Base-by-base conservation (phyloP, 768 basidiomycete genomes). In the Kwoniella dendrophila region DNA sequence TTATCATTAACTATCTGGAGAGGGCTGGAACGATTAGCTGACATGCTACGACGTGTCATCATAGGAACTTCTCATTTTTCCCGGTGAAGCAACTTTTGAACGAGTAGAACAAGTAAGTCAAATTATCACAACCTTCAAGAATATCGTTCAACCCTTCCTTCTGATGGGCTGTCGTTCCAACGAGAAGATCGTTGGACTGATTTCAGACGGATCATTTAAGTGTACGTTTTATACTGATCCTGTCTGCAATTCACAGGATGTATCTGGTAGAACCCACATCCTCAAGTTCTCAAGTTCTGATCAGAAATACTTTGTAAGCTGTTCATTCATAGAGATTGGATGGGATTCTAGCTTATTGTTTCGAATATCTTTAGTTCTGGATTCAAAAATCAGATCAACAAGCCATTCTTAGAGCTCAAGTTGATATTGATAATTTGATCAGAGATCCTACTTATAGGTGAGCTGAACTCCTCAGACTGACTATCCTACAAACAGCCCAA, bases 281-380 rank as follows among this genome's bases (percentile, higher is more conserved):
- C 87, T 95, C 77, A 91, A 90, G 80, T 95, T 96, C 81, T 87
- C 88, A 0, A 92, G 90, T 22, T 94, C 92, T 14, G 85, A 91
- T 75, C 89, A 91, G 74, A 85, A 86, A 64, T 89, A 93, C 78
- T 95, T 96, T 78, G 92, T 94, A 73, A 79, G 86, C 43, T 16
- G 24, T 29, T 12, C 34, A 40, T n/a, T 4, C 16, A n/a, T 14
- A 20, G n/a, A 4, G n/a, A n/a, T 26, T 40, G 22, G 3, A 27
- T 47, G 33, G 6, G 49, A 14, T 14, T 7, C 30, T 1, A 2
- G 22, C 29, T 34, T 10, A 32, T 30, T 2, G 6, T 11, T 14
- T 29, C 34, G 16, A 41, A 8, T 20, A 14, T 33, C 26, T 22
- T 1, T 53, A 79, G 78, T 79, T 70, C 71, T 79, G 74, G 74